Conservation (phyloP, 345 rosid species). For the Kernera saxatilis region DNA sequence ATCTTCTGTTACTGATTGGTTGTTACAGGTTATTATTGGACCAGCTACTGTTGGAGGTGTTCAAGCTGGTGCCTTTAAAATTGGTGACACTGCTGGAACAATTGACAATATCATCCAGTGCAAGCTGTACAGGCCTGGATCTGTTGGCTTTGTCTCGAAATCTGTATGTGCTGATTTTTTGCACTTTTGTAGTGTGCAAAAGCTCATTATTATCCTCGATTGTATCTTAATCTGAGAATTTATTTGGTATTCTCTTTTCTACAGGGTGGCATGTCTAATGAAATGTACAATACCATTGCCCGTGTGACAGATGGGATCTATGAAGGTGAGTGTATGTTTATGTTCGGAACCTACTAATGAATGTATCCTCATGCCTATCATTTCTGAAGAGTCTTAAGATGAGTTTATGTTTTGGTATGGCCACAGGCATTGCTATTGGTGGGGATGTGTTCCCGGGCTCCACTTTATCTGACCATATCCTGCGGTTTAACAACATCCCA, state of each 20-base stretch:
- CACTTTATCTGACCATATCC: slow-evolving; percentile 83
- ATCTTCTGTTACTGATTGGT: slow-evolving; percentile 12
- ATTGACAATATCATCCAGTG: slow-evolving; percentile 84
- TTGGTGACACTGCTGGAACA: slow-evolving; percentile 99
- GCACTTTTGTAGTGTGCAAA: not conserved
- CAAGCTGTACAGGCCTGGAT: slow-evolving; percentile 97
- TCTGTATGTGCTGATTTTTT: slow-evolving; percentile 52
- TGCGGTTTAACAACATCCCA: slow-evolving; percentile 94
- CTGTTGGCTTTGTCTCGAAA: slow-evolving; percentile 97
- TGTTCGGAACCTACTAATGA: not conserved
- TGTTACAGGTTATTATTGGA: slow-evolving; percentile 84
- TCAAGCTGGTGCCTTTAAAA: slow-evolving; percentile 98
- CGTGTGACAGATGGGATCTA: slow-evolving; percentile 96
- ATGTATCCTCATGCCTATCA: not conserved
- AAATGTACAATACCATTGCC: slow-evolving; percentile 81
- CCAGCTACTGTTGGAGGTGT: slow-evolving; percentile 99
- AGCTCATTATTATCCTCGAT: not conserved
- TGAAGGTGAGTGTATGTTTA: slow-evolving; percentile 51
- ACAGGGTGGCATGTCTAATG: slow-evolving; percentile 99
- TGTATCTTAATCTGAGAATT: not conserved
- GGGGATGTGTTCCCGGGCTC: slow-evolving; percentile 99
- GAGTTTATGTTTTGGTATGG: slow-evolving; percentile 26
- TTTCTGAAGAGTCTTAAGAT: not conserved
- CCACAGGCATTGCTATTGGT: slow-evolving; percentile 87
- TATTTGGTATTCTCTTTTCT: not conserved